Evolutionary conservation across 495 filamentous ascomycete species (phyloP).

Genomic region (Penicillium crystallinum): DNA sequence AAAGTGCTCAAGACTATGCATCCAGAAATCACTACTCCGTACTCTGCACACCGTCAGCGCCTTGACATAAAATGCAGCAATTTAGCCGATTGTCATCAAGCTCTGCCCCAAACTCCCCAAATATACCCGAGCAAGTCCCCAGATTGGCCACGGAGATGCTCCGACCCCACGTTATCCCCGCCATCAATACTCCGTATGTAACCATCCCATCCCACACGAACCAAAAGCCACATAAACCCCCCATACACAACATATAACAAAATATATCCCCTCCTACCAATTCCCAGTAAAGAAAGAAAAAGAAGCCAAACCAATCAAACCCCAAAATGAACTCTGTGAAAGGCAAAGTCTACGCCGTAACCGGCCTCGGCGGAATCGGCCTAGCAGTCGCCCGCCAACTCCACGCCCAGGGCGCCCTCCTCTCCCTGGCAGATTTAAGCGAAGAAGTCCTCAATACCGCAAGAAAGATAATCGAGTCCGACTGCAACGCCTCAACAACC

Average conservation of each 20-base stretch:
- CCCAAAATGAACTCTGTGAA: constrained; percentile 24
- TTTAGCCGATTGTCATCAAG: constrained; percentile 4
- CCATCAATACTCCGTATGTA: not conserved
- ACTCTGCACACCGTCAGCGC: too few relatives aligned
- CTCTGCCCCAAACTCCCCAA: not conserved
- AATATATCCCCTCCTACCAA: not conserved
- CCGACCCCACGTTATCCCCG: constrained; percentile 7
- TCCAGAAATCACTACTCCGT: too few relatives aligned
- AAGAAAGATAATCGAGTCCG: constrained; percentile 1
- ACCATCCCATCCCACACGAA: not conserved
- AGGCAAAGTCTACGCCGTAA: constrained; percentile 49
- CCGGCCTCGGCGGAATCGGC: constrained; percentile 55
- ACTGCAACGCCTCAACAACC: not conserved
- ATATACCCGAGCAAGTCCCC: not conserved
- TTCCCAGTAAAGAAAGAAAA: not conserved
- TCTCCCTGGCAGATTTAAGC: constrained; percentile 51
- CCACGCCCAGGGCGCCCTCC: constrained; percentile 40
- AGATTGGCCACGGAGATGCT: constrained; percentile 2
- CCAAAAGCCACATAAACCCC: too few relatives aligned
- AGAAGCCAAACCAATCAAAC: not conserved
- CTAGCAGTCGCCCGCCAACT: constrained; percentile 50
- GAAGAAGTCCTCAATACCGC: constrained; percentile 29
- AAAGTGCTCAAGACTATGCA: not conserved
- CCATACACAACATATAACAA: not conserved
- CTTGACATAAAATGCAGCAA: not conserved